These are phyloP conservation scores for Penicillium sp. DNA, from an alignment of 2,329 filamentous ascomycete genomes.

Conservation along the genomic window DNA sequence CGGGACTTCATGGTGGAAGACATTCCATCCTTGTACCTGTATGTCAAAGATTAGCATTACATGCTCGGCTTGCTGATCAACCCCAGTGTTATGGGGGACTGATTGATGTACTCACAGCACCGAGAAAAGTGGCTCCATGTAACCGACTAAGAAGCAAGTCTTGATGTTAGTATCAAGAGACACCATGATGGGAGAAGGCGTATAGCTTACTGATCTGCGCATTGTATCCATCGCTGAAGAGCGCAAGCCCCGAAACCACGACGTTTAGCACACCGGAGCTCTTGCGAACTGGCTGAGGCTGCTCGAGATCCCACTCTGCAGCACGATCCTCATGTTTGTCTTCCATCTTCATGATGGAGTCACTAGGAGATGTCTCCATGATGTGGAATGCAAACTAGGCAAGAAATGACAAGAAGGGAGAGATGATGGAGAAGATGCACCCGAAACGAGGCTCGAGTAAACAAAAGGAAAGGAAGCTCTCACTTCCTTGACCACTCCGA, in stretches of 20 bases:
- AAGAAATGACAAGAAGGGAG: neutral
- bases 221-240: conserved; percentile 47
- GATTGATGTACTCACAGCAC: conserved; percentile 25
- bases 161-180: neutral
- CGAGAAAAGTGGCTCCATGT: conserved; percentile 43
- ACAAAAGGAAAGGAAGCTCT: neutral
- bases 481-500: neutral
- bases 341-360: conserved; percentile 17
- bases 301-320: conserved; percentile 14
- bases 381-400: no score
- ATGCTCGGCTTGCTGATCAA: neutral
- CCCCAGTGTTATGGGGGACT: neutral
- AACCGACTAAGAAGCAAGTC: conserved; percentile 27
- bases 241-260: conserved; percentile 40
- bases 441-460: neutral
- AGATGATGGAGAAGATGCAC: neutral
- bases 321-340: conserved; percentile 6
- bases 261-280: conserved; percentile 38
- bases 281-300: conserved; percentile 7
- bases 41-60: neutral
- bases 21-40: conserved; percentile 37
- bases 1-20: conserved; percentile 51
- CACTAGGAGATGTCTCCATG: conserved; percentile 11
- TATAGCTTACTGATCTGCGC: conserved; percentile 36
- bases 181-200: neutral